Base-by-base conservation (phyloP, 495 filamentous ascomycete species). In the Aspergillus kassunensis region DNA sequence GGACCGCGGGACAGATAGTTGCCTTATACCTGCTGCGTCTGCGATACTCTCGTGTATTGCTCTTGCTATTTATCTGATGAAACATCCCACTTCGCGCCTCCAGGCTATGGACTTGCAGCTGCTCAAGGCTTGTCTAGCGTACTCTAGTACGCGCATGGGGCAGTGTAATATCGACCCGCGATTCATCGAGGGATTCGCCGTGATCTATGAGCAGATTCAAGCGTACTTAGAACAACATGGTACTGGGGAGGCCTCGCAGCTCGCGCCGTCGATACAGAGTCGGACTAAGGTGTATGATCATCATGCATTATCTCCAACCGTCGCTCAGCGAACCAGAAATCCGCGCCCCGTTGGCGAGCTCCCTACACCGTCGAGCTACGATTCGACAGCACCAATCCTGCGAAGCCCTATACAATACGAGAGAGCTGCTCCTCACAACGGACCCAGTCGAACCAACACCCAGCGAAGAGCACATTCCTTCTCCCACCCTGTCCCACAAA, bases 41-140 rank as follows among this genome's bases (percentile, higher is more conserved):
- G 23, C 44, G 13, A 9, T 49, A 3, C 20, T 58, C 15, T 51
- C 56, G 0, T 54, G 51, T 20, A 58, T 58, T 25, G 56, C 49
- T 5, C 19, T 58, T 5, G 56, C 51, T 0, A 58, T 58, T 0
- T 47, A 41, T 31, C 46, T 58, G 16, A 51, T 58, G 51, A 58
- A 58, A 23, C 44, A 54, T 42, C 45, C 46, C 0, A 42, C 19
- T 0, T 51, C 50, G 7, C 19, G 42, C 7, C 41, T 58, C 1
- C 31, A 41, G 21, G 41, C 34, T 0, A 58, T 51, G 41, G 56
- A 58, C 30, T 15, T 54, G 4, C 44, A 53, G 45, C 40, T 58
- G 1, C 18, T 58, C 5, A 58, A 54, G 23, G 50, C 45, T 1
- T 58, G 45, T 36, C 19, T 58, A 18, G 29, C 37, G 9, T 50